Base-by-base conservation (phyloP, 257 asterid genomes). In the Capsicum pubescens region DNA sequence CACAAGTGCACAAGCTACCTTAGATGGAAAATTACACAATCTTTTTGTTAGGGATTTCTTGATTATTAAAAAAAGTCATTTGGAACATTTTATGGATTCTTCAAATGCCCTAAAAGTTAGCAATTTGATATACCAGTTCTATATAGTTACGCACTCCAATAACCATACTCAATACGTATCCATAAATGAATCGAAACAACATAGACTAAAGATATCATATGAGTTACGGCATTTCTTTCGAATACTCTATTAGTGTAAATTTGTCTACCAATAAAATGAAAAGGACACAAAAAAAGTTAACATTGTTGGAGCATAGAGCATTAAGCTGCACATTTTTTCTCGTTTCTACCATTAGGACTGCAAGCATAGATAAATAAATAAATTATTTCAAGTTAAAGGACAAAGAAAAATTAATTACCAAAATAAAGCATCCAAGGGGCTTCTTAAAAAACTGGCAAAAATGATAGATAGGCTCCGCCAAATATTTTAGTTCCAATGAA, bases 381-480 rank as follows among this genome's bases (percentile, higher is more conserved):
- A 21, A 39, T 26, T 26, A 26, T 26, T 74, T 74, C 64, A 77
- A 77, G 81, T 77, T 26, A 54, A 54, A 77, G 32, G 42, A 19
- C 7, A 78, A 81, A 8, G 58, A 83, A 88, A 21, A 26, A 26
- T 26, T 26, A 81, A 61, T 89, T 92, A 97, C 98, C 98, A 17
- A 95, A 95, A 86, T 95, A 89, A 93, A 89, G 92, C 99, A 95
- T 88, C 93, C 96, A 13, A 88, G 83, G 77, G 98, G 99, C 94
- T 93, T 97, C 93, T 91, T 95, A 56, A 93, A 90, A 88, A 97
- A 97, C 91, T 95, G 97, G 50, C 97, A 96, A 69, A 97, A 89
- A 86, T 95, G 95, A 91, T 93, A 95, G 82, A 95, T 88, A 35
- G 98, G 98, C 90, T 93, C 99, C 92, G 95, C 99, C 74, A 93